Evolutionary conservation across 2,329 filamentous ascomycete species (phyloP).

Genomic region (Colletotrichum tropicale): DNA sequence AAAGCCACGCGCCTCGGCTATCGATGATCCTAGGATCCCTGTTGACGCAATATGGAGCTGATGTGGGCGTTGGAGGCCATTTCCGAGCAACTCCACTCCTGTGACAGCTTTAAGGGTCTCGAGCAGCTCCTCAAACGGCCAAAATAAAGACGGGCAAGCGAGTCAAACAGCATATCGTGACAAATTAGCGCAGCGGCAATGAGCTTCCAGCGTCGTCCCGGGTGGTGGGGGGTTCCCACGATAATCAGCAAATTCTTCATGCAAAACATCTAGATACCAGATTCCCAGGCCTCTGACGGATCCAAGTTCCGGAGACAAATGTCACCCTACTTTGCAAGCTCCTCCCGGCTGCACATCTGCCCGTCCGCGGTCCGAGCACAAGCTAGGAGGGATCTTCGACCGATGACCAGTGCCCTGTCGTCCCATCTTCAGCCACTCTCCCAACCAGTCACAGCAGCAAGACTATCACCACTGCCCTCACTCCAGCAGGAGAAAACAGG

Average conservation of each 20-base stretch:
- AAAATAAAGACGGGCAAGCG: neutral
- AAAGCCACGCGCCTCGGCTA: neutral
- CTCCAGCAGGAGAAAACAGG: neutral
- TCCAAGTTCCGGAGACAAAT: neutral
- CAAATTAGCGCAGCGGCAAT: neutral
- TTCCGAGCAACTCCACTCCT: neutral
- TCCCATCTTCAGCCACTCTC: neutral
- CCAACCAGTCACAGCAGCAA: neutral
- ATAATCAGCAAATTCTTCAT: neutral
- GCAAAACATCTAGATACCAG: neutral
- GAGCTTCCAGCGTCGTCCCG: neutral
- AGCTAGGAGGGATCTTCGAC: neutral
- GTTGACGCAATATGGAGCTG: neutral
- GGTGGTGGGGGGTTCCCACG: neutral
- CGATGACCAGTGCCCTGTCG: neutral
- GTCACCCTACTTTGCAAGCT: constrained; percentile 7
- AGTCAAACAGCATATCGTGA: neutral
- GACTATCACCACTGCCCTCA: neutral
- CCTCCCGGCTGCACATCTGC: neutral
- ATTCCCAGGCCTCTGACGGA: neutral
- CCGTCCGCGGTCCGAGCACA: constrained; percentile 7
- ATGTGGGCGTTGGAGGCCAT: neutral
- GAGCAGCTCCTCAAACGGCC: neutral
- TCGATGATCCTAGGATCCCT: neutral
- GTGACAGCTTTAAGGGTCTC: neutral